Evolutionary conservation across 2,329 filamentous ascomycete genomes (phyloP).

Genomic region (Cordyceps pruinosa): DNA sequence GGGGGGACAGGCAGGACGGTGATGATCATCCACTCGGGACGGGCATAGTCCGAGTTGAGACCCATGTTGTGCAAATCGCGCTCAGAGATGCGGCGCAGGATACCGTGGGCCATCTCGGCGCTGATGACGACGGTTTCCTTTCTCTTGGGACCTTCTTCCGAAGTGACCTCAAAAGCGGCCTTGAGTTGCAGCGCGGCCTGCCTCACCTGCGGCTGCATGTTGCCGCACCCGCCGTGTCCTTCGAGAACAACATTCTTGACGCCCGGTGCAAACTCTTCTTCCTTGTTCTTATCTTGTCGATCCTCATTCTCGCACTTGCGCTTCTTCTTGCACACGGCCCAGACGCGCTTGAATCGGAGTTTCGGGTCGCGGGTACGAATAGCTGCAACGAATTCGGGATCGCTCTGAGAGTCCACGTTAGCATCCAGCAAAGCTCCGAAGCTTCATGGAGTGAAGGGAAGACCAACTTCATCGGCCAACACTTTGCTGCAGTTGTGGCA

Average conservation of each 20-base stretch:
- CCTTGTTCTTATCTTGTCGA: conserved; percentile 60
- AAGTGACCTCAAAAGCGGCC: conserved; percentile 57
- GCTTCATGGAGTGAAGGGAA: conserved; percentile 46
- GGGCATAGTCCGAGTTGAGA: conserved; percentile 87
- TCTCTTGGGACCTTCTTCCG: conserved; percentile 64
- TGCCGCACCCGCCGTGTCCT: conserved; percentile 88
- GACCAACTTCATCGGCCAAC: conserved; percentile 95
- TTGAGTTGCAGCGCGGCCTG: conserved; percentile 80
- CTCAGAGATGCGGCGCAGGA: conserved; percentile 79
- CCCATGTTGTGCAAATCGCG: conserved; percentile 81
- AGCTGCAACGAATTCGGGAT: conserved; percentile 75
- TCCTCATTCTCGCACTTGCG: conserved; percentile 74
- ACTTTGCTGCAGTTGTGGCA: conserved; percentile 99
- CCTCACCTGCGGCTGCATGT: conserved; percentile 79
- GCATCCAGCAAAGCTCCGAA: conserved; percentile 49
- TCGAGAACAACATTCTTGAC: conserved; percentile 43
- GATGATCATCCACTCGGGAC: conserved; percentile 97
- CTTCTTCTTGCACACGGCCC: conserved; percentile 87
- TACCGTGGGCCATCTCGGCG: conserved; percentile 74
- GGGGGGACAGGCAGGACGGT: conserved; percentile 93
- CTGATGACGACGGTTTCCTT: conserved; percentile 78
- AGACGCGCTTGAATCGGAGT: conserved; percentile 85
- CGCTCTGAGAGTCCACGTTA: conserved; percentile 63
- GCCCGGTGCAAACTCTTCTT: conserved; percentile 58
- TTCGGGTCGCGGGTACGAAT: conserved; percentile 86